A percentile compares a stretch with the other conserved stretches of the same genome.
phyloP scores from a whole-genome alignment of 2,329 filamentous ascomycete genomes.

The Colletotrichum salicis region DNA sequence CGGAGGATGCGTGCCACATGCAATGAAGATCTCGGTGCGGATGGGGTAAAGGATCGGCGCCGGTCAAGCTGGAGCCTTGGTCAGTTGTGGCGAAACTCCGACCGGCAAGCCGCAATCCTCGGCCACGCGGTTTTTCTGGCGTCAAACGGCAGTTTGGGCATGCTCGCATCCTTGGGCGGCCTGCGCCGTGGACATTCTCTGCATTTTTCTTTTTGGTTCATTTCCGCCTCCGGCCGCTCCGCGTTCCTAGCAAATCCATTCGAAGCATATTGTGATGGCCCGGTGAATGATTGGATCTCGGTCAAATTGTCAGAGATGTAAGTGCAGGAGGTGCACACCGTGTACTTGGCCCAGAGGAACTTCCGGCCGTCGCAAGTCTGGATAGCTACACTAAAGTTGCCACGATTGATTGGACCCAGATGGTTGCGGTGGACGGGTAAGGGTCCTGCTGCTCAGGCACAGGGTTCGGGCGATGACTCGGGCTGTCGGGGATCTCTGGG shows the following conservation, averaged over 20 bases:
- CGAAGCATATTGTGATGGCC: background rate
- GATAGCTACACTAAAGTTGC: background rate
- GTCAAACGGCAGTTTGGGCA: background rate
- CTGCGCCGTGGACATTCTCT: background rate
- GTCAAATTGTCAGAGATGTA: background rate
- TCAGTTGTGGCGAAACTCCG: constrained; percentile 22
- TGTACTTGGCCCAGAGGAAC: constrained; percentile 10
- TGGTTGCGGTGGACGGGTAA: background rate
- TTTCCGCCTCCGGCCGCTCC: background rate
- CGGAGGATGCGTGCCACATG: constrained; percentile 4
- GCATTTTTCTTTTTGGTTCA: background rate
- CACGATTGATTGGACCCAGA: constrained; percentile 1
- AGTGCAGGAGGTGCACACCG: background rate
- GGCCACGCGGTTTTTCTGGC: background rate
- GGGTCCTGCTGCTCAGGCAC: constrained; percentile 12
- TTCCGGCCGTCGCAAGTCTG: constrained; percentile 18
- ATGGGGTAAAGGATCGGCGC: constrained; percentile 29
- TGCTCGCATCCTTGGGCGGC: constrained; percentile 1
- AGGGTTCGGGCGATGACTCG: constrained; percentile 2
- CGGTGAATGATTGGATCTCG: background rate
- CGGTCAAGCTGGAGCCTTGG: constrained; percentile 12
- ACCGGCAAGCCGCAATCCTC: constrained; percentile 12
- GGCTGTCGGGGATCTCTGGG: background rate
- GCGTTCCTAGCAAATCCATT: background rate
- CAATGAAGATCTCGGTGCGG: constrained; percentile 19